Base-by-base conservation (phyloP, 768 basidiomycete genomes). In the Dacryopinax primogenitus region DNA sequence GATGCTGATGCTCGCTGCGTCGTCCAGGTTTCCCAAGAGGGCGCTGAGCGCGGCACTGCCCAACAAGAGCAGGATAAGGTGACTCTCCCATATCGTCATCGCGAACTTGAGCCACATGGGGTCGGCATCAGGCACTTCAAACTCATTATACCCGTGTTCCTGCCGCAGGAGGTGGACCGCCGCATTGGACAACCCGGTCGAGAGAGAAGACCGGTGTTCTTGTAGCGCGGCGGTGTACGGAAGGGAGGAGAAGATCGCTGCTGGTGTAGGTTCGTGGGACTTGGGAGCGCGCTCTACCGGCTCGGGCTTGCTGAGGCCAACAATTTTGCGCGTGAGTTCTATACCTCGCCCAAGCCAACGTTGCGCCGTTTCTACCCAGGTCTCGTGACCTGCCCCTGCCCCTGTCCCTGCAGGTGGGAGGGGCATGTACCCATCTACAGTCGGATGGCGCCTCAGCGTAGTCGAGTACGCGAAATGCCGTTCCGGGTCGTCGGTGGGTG, bases 21-120 rank as follows among this genome's bases (percentile, higher is more conserved):
- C 94, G 73, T 98, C 92, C 35, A 89, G 76, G 71, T 96, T 95
- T n/a, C 95, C 95, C 85, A 97, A 90, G 61, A 92, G 72, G 1
- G 88, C 90, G 72, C 92, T 94, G 39, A 97, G 84, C 18, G 82
- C 78, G 0, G 94, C 93, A 72, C 93, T 96, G 30, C 85, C 95
- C 66, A 95, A 87, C 35, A 98, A 78, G 1, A 98, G 79, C 26
- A 98, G 77, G 71, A 95, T 96, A 1, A 98, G 77, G 1, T 95
- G 94, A 71, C 86, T 91, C 77, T 97, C 94, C 74, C 94, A 96
- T 62, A 98, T 92, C 35, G 89, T 94, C 75, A 94, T 93, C 15
- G 86, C 85, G 73, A 97, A 97, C 76, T 96, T 96, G 72, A 93
- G 75, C 39, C 87, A 76, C 9, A 86, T 74, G 0, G 90, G 87